These are phyloP conservation scores for Penicillium robsamsonii DNA, from an alignment of 495 filamentous ascomycete species.

Conservation along the genomic window DNA sequence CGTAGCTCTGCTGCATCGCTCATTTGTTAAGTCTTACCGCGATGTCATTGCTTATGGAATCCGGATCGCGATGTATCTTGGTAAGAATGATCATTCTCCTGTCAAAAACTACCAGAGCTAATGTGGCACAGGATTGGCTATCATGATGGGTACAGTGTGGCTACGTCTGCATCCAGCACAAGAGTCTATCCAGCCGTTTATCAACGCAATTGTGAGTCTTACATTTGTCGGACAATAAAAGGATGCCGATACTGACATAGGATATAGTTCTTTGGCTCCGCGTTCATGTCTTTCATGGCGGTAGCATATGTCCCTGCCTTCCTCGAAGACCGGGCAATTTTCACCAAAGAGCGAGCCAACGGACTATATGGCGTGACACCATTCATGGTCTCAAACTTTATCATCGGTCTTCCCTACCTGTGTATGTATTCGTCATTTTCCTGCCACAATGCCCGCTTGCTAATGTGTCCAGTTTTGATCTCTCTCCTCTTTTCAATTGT, in stretches of 20 bases:
- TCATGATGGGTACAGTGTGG: constrained; percentile 90
- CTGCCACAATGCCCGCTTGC: background rate
- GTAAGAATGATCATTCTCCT: constrained; percentile 28
- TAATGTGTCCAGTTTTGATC: constrained; percentile 55
- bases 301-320: constrained; percentile 81
- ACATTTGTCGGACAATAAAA: background rate
- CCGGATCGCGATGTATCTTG: constrained; percentile 77
- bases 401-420: constrained; percentile 77
- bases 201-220: constrained; percentile 63
- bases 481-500: constrained; percentile 69
- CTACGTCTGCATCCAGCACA: constrained; percentile 63
- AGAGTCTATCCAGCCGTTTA: constrained; percentile 69
- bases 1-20: constrained; percentile 62
- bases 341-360: constrained; percentile 75
- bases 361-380: constrained; percentile 71
- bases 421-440: constrained; percentile 31
- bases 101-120: constrained; percentile 2
- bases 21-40: constrained; percentile 75
- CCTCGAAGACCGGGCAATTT: constrained; percentile 73
- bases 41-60: constrained; percentile 82
- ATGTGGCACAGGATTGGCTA: constrained; percentile 53
- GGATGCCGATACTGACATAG: constrained; percentile 3
- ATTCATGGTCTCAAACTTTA: constrained; percentile 74
- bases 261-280: constrained; percentile 65
- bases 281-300: constrained; percentile 92